Percentiles rank a stretch among this genome's conserved stretches.
Conservation (phyloP, 352 stramenopile genomes). For the Pythium chondricola region DNA sequence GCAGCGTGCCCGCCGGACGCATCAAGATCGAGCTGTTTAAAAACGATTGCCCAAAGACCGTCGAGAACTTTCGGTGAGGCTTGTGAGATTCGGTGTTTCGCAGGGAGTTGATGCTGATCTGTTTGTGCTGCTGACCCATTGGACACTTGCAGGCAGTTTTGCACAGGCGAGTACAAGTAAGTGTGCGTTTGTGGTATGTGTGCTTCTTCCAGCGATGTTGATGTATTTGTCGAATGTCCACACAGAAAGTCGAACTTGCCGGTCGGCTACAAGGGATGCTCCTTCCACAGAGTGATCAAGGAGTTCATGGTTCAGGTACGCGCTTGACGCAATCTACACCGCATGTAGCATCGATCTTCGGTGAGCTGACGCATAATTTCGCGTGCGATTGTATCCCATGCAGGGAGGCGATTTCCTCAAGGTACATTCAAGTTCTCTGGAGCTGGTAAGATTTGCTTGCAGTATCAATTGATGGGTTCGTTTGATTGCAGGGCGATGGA, state of each 20-base stretch:
- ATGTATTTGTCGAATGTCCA: slow-evolving; percentile 26
- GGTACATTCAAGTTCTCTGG: slow-evolving; percentile 19
- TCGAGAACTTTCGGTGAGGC: slow-evolving; percentile 92
- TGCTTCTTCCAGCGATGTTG: no score
- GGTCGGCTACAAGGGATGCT: slow-evolving; percentile 84
- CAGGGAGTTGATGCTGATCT: background rate
- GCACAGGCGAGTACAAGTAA: slow-evolving; percentile 94
- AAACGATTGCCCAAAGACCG: slow-evolving; percentile 94
- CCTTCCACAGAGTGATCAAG: slow-evolving; percentile 89
- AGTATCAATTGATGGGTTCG: no score
- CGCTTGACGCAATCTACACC: background rate
- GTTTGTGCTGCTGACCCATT: slow-evolving; percentile 8
- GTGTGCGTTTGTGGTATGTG: slow-evolving; percentile 15
- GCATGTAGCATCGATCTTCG: no score
- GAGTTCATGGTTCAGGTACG: slow-evolving; percentile 87
- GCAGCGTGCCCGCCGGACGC: slow-evolving; percentile 77
- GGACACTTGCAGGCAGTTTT: slow-evolving; percentile 84
- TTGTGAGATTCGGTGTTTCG: background rate
- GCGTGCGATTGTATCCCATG: background rate
- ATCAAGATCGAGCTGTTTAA: slow-evolving; percentile 96
- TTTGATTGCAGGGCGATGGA: slow-evolving; percentile 69
- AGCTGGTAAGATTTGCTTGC: no score
- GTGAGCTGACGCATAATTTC: background rate
- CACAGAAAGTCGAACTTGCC: slow-evolving; percentile 72
- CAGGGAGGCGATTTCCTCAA: slow-evolving; percentile 83